Evolutionary conservation across 148 eudicot genomes (phyloP), one percentile per base, ranked within the genome.

Genomic region (Vaccinium macrocarpon): DNA sequence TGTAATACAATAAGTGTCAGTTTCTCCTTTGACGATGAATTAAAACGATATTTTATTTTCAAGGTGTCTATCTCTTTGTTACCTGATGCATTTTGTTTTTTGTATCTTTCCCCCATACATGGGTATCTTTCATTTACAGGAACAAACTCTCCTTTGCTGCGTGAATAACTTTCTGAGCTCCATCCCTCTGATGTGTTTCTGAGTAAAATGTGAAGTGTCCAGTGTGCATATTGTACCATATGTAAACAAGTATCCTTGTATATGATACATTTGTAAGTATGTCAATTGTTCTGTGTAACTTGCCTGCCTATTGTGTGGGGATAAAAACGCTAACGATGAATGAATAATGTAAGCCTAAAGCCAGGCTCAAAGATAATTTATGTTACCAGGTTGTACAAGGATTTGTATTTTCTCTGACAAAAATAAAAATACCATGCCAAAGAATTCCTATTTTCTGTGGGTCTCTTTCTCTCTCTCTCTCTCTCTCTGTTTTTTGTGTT

Each of bases 121-220:
- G 49, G 77, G 48, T 46, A 6, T 82, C 64, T 82, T 32, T 64
- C 78, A 82, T 71, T 81, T 82, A 19, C 78, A 71, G 84, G 84
- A 82, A 82, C 84, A 51, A 32, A 19, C 64, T 18, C 50, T 50
- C 48, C 77, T 23, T n/a, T 46, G 14, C 27, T 32, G 23, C 62
- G 8, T 53, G 78, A 82, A 70, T 82, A 16, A 13, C 35, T 53
- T 82, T 71, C 78, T 71, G 64, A 52, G 4, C 29, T 71, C 78
- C 50, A 50, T 71, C 11, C 23, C 46, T 50, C 49, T 23, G 76
- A 71, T 82, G 78, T 19, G 6, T 32, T 29, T 51, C 49, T 25
- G 38, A 29, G 78, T 51, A 27, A 27, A 1, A 12, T 21, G 46
- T 21, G 29, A 49, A 21, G 59, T 19, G 16, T 21, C 48, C 61